Evolutionary conservation across 306 rosid species (phyloP).

Genomic region (Ormosia semicastrata): DNA sequence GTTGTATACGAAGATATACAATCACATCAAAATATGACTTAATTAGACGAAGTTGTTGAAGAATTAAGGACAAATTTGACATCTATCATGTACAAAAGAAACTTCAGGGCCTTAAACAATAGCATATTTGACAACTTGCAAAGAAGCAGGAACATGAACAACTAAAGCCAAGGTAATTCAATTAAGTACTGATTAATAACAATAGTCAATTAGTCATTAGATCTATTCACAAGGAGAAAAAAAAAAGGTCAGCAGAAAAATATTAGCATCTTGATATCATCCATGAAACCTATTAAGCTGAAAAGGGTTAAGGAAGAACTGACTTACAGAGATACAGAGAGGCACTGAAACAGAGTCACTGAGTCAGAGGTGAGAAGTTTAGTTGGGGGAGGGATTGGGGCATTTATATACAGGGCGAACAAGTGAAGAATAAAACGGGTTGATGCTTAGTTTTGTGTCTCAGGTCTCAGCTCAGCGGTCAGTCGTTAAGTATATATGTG

Average conservation of each 20-base stretch:
- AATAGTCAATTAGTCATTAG: neutral
- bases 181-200: neutral
- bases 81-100: neutral
- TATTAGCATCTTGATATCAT: neutral
- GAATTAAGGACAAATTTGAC: neutral
- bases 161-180: neutral
- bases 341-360: neutral
- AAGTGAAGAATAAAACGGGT: neutral
- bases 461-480: constrained; percentile 7
- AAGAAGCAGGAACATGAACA: neutral
- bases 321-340: neutral
- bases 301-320: neutral
- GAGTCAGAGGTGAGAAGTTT: neutral
- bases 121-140: neutral
- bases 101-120: neutral
- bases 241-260: neutral
- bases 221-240: neutral
- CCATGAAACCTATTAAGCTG: neutral
- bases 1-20: neutral
- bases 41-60: neutral
- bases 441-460: neutral
- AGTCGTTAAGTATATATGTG: constrained; percentile 1
- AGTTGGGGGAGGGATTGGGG: neutral
- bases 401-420: neutral
- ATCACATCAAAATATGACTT: neutral